phyloP scores from a whole-genome alignment of 2,329 filamentous ascomycete genomes.

The Venturia pyrina region DNA sequence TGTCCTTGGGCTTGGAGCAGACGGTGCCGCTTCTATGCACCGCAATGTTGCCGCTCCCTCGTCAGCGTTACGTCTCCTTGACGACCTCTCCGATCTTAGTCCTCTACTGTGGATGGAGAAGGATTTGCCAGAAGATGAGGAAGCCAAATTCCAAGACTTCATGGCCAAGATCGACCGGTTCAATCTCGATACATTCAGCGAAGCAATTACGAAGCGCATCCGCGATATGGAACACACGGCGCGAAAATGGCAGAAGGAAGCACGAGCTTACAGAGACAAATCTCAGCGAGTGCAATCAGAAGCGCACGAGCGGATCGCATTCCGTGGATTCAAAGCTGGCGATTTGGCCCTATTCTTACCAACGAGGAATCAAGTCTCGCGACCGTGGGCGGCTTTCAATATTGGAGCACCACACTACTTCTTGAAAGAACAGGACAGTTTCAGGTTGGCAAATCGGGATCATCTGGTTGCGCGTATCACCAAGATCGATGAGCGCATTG shows the following conservation, averaged over 20 bases:
- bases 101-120: conserved; percentile 76
- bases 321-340: conserved; percentile 90
- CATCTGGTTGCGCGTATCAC: conserved; percentile 95
- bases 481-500: conserved; percentile 83
- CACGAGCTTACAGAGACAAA: conserved; percentile 77
- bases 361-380: conserved; percentile 85
- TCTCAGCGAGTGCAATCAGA: conserved; percentile 73
- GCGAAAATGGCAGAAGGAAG: conserved; percentile 86
- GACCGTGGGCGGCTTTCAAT: conserved; percentile 97
- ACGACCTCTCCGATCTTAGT: conserved; percentile 57
- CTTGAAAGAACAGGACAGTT: conserved; percentile 80
- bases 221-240: conserved; percentile 91
- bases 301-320: conserved; percentile 91
- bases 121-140: conserved; percentile 54
- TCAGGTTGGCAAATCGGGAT: conserved; percentile 74
- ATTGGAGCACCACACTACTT: conserved; percentile 97
- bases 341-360: conserved; percentile 90
- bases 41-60: conserved; percentile 29
- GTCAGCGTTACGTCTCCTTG: conserved; percentile 40
- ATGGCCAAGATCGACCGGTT: conserved; percentile 65
- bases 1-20: conserved; percentile 20
- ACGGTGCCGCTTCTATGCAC: conserved; percentile 24
- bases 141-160: conserved; percentile 64
- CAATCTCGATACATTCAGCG: conserved; percentile 73
- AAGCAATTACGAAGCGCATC: conserved; percentile 77